A percentile compares a stretch with the other conserved stretches of the same genome.
Evolutionary conservation across 2,329 filamentous ascomycete species (phyloP).

Genomic region (Reticulascus tulasneorum): DNA sequence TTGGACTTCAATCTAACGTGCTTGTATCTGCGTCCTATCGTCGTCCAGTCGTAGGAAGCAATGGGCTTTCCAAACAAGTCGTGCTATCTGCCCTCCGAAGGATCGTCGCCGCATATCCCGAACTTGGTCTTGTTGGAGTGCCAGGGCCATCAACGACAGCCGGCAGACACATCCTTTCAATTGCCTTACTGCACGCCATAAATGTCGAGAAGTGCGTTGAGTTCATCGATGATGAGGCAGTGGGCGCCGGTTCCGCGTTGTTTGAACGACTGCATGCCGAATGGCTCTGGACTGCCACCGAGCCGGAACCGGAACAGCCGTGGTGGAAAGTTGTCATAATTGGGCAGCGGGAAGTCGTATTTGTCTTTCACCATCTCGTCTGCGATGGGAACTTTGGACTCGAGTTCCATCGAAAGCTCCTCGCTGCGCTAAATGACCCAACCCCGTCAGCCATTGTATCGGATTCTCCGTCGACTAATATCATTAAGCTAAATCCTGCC

Average conservation of each 20-base stretch:
- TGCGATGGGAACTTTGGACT: slow-evolving; percentile 9
- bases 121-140: slow-evolving; percentile 13
- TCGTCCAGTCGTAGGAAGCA: not conserved
- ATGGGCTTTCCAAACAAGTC: slow-evolving; percentile 4
- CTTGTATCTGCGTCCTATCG: slow-evolving; percentile 17
- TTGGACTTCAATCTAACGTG: slow-evolving; percentile 19
- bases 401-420: slow-evolving; percentile 10
- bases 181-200: slow-evolving; percentile 6
- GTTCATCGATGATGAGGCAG: slow-evolving; percentile 6
- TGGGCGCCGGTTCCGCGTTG: not conserved
- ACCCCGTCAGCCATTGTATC: not conserved
- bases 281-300: slow-evolving; percentile 7
- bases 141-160: slow-evolving; percentile 3
- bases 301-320: slow-evolving; percentile 2
- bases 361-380: slow-evolving; percentile 10
- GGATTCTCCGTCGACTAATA: not conserved
- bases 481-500: not conserved
- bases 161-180: slow-evolving; percentile 2
- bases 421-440: slow-evolving; percentile 5
- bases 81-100: slow-evolving; percentile 15
- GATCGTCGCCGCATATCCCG: slow-evolving; percentile 14
- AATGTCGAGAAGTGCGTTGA: slow-evolving; percentile 9
- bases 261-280: slow-evolving; percentile 6
- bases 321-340: slow-evolving; percentile 11
- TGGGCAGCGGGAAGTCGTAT: slow-evolving; percentile 7